Base-by-base conservation (phyloP, 176 grass and related monocot species). In the Bromus sterilis region DNA sequence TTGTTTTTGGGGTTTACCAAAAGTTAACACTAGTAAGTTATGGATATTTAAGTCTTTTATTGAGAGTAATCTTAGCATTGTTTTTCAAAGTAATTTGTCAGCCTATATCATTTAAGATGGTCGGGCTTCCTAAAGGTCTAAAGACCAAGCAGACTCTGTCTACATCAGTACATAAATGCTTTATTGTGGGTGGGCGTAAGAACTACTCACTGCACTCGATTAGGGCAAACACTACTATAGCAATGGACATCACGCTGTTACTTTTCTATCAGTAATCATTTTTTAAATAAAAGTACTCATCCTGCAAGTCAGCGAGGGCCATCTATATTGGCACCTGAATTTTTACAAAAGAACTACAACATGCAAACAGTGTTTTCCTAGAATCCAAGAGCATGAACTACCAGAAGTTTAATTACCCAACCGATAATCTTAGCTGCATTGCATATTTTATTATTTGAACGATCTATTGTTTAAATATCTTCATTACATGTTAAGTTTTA, bases 401-500 rank as follows among this genome's bases (percentile, higher is more conserved):
- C 37, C 40, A 39, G 11, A 55, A 76, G 65, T 60, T 12, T 32
- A 37, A 40, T 18, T 14, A 24, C 33, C 56, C 3, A 71, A 23
- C 56, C 56, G 16, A 35, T 55, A 33, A 55, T 32, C 69, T 69
- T 84, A 67, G 36, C 37, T 64, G 31, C 75, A 43, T 63, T 62
- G 33, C 10, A 6, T 71, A 61, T 6, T 44, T 18, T 71, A 29
- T 43, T 42, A 71, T 14, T 71, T 69, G 43, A 53, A 51, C 41
- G 16, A 29, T 57, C 14, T n/a, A 37, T 20, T 64, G 21, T 77
- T 35, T 16, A 67, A 74, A 76, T 5, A 66, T 8, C 8, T 16
- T 44, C 40, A 42, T 62, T 83, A 25, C 64, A 15, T 62, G n/a
- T 78, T 71, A 36, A 81, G 43, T 80, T 82, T 31, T 12, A 58